These are phyloP conservation scores for Spatholobus suberectus DNA, from an alignment of 306 rosid genomes.

Conservation along the genomic window DNA sequence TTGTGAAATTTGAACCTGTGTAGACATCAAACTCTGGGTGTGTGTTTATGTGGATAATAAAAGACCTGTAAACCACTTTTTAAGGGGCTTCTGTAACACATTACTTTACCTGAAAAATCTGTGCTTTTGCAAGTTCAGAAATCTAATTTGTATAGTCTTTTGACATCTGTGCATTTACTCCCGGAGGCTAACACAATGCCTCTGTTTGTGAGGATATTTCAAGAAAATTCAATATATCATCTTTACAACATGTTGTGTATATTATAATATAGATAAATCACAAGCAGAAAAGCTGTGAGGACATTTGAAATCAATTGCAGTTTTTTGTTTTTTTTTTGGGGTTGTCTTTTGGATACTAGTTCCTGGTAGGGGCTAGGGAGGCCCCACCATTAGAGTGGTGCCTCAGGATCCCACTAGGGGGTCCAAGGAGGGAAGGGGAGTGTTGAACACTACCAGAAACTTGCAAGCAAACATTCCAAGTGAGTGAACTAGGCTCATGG, in stretches of 20 bases:
- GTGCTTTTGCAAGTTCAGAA: neutral
- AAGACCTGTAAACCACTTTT: neutral
- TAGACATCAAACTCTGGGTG: neutral
- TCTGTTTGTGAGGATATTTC: neutral
- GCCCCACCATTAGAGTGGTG: neutral
- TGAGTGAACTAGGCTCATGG: neutral
- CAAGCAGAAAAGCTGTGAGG: neutral
- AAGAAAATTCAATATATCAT: neutral
- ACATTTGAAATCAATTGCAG: conserved; percentile 12
- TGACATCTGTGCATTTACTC: conserved; percentile 25
- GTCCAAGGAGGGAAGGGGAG: neutral
- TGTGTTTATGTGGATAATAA: conserved; percentile 11
- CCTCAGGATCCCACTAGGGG: neutral
- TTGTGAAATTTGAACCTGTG: conserved; percentile 1
- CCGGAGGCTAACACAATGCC: conserved; percentile 22
- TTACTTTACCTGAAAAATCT: neutral
- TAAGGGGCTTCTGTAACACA: conserved; percentile 14
- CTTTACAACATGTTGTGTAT: neutral
- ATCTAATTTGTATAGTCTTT: conserved; percentile 23
- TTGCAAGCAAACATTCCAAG: neutral
- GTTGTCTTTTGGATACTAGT: neutral
- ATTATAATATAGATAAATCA: conserved; percentile 18
- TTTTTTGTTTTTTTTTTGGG: too few species aligned
- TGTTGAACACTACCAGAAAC: neutral
- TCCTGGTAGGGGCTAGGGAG: neutral